Evolutionary conservation across 2,329 filamentous ascomycete species (phyloP), one percentile per base, ranked within the genome.

Genomic region (Didymella pinodella): DNA sequence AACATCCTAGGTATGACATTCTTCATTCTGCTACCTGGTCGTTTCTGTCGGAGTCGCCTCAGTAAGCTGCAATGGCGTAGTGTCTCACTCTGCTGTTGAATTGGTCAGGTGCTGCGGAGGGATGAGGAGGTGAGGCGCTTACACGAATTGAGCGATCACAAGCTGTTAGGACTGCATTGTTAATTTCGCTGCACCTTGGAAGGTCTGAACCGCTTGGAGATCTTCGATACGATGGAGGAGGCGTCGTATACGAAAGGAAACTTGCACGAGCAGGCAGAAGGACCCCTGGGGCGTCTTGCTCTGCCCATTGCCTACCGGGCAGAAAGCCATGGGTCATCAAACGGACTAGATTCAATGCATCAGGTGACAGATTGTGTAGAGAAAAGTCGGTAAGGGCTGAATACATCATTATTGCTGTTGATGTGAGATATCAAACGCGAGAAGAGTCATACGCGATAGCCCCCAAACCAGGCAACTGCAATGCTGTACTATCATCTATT

Each of bases 401-500:
- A 41, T 14, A 38, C 25, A 43, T 47, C 48, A 32, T 6, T 34
- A 12, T 48, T 50, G 22, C 43, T 43, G 5, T 48, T 36, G 32
- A 40, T 47, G 51, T 26, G 16, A 31, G 28, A 46, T 6, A 11
- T 7, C 34, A 43, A 52, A 43, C 26, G 28, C 28, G 28, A 34
- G 43, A 34, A 31, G 31, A 47, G 43, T 34, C 43, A 34, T 43
- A 22, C 48, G 28, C 47, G 34, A 57, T 28, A 36, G 31, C 26
- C 34, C 43, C 36, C 20, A 54, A 25, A 26, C 36, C 4, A 32
- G 41, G 34, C 44, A 0, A 64, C 16, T 18, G 34, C 48, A 1
- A 64, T 22, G 5, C 44, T 49, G n/a, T n/a, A 34, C 50, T 26
- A 41, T 46, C 11, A 43, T 50, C 31, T 57, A 56, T 48, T 16